Evolutionary conservation across 176 grass and related monocot species (phyloP).

Genomic region (Eleusine indica): DNA sequence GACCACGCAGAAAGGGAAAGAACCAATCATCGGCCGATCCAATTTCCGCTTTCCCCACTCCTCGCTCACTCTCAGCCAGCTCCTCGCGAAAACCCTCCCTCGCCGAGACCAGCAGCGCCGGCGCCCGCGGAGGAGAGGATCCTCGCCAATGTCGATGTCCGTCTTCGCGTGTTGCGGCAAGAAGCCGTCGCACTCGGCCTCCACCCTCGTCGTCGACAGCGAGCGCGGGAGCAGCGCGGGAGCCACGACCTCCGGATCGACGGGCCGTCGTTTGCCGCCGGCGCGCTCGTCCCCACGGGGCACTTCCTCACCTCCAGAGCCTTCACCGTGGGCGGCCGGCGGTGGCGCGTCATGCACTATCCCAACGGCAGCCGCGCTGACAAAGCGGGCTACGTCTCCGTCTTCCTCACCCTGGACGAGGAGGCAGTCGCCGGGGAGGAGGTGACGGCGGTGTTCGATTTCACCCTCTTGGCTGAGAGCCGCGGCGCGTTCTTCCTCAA

Average conservation of each 20-base stretch:
- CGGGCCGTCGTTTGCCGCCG: too few relatives aligned
- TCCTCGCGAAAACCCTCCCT: too few relatives aligned
- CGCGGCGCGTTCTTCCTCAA: background rate
- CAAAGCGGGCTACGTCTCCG: background rate
- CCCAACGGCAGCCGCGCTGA: slow-evolving; percentile 8
- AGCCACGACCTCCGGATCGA: slow-evolving; percentile 21
- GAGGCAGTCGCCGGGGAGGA: background rate
- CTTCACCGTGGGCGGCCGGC: slow-evolving; percentile 20
- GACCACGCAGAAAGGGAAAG: too few relatives aligned
- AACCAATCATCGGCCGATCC: too few relatives aligned
- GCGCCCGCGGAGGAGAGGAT: too few relatives aligned
- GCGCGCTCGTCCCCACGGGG: background rate
- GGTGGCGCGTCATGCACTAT: slow-evolving; percentile 10
- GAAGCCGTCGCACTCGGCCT: background rate
- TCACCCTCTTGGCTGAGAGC: slow-evolving; percentile 5
- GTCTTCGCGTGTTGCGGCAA: background rate
- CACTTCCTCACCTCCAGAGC: background rate
- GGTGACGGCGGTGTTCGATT: background rate
- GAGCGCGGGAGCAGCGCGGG: background rate
- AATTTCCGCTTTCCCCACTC: too few relatives aligned
- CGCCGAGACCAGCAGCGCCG: too few relatives aligned
- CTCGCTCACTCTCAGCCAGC: too few relatives aligned
- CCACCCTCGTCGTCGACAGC: background rate
- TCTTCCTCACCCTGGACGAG: slow-evolving; percentile 23
- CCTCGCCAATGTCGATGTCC: too few relatives aligned